Evolutionary conservation across 441 rosid species (phyloP).

Genomic region (Geranium incanum): DNA sequence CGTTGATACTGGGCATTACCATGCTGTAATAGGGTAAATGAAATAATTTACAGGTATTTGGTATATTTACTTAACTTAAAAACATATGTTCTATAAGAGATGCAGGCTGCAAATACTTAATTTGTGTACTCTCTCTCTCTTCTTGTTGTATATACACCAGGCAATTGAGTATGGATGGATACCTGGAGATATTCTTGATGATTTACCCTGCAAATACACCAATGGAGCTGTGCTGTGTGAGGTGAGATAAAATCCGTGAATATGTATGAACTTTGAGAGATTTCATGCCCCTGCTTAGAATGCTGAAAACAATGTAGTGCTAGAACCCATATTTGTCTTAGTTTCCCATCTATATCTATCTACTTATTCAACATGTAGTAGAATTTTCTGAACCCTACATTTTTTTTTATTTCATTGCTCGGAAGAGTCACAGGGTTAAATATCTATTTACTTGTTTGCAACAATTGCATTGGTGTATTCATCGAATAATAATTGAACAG

Average conservation of each 20-base stretch:
- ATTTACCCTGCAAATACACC: conserved; percentile 25
- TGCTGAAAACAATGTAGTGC: neutral
- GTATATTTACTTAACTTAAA: neutral
- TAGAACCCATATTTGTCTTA: neutral
- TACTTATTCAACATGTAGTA: neutral
- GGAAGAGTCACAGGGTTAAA: neutral
- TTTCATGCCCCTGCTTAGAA: neutral
- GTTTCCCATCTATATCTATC: conserved; percentile 6
- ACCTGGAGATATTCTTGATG: conserved; percentile 25
- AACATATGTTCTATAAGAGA: conserved; percentile 12
- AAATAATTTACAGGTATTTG: neutral
- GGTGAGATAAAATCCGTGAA: conserved; percentile 23
- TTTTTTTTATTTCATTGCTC: neutral
- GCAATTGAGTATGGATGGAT: conserved; percentile 29
- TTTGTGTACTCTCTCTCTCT: neutral
- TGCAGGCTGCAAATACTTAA: conserved; percentile 11
- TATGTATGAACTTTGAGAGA: neutral
- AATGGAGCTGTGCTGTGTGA: conserved; percentile 31
- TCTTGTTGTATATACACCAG: conserved; percentile 13
- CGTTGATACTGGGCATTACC: neutral
- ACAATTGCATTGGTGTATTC: neutral
- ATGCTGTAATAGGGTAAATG: neutral
- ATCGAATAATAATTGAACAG: neutral
- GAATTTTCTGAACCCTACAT: neutral
- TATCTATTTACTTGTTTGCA: neutral